Base-by-base conservation (phyloP, 306 rosid genomes). In the Ziziphus jujuba region DNA sequence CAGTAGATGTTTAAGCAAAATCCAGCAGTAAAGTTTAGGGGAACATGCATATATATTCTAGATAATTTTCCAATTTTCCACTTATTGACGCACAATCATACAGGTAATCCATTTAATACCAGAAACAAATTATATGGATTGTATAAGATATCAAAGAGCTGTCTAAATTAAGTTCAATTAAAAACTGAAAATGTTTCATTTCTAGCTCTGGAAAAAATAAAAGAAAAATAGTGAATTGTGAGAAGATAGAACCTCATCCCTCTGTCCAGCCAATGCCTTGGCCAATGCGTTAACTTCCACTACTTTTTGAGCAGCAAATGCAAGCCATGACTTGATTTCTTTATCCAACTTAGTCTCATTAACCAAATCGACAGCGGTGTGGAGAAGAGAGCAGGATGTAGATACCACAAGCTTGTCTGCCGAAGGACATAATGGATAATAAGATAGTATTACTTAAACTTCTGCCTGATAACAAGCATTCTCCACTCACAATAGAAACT, bases 301-400 rank as follows among this genome's bases (percentile, higher is more conserved):
- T n/a, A 90, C 70, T 74, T 90, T 90, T 57, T 90, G 97, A 45
- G 97, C 91, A 31, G 95, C 95, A 67, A 90, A 90, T 59, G 97
- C 97, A 57, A 90, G 85, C 97, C 97, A 90, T 33, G 95, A 85
- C 77, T 87, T 90, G 50, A 90, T 81, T 74, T 90, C 97, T 58
- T 73, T 75, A 62, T 85, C 91, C 73, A 90, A 76, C 81, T 87
- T 85, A 53, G 84, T 83, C 81, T 90, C 97, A 14, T 90, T 87
- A 74, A 81, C 89, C 69, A 90, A 75, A 81, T 90, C 97, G 74
- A 87, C 95, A 17, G 97, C 95, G 61, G 97, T 90, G 84, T 90
- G 97, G 58, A 90, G 97, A 72, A 90, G 97, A 55, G 97, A 90
- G 80, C 90, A 85, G 66, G 97, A 90, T 6, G 95, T 87, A 66